Percentiles rank a stretch among this genome's conserved stretches.
Conservation (phyloP, 108 stramenopile genomes). For the Skeletonema potamos region DNA sequence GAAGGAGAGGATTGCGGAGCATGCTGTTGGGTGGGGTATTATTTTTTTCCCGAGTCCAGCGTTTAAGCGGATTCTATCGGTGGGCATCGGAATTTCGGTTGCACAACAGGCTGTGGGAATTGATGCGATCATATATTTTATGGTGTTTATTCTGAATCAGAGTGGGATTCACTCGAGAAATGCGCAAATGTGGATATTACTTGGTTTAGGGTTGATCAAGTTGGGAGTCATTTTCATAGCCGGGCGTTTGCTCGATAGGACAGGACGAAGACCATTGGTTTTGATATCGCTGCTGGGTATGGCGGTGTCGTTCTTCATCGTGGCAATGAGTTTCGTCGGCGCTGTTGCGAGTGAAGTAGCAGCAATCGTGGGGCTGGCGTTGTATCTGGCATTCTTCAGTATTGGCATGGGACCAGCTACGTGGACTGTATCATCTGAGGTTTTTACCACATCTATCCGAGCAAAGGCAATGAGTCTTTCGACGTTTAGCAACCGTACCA, state of each 20-base stretch:
- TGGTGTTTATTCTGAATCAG: conserved; percentile 66
- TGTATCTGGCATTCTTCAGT: conserved; percentile 82
- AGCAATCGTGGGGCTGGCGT: conserved; percentile 51
- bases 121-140: conserved; percentile 88
- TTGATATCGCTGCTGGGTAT: conserved; percentile 59
- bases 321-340: conserved; percentile 39
- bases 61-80: conserved; percentile 78
- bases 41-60: conserved; percentile 80
- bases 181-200: conserved; percentile 53
- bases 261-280: conserved; percentile 71
- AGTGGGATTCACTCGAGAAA: conserved; percentile 57
- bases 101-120: conserved; percentile 89
- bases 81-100: conserved; percentile 78
- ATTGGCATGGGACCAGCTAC: conserved; percentile 79
- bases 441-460: conserved; percentile 80
- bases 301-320: conserved; percentile 34
- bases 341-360: conserved; percentile 1
- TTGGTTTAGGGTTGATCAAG: conserved; percentile 70
- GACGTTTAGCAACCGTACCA: conserved; percentile 78
- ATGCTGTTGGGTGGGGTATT: conserved; percentile 73
- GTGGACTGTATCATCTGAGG: conserved; percentile 86
- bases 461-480: conserved; percentile 89
- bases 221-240: conserved; percentile 61
- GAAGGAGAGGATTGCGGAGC: conserved; percentile 61
- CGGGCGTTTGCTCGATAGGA: conserved; percentile 64